Evolutionary conservation across 371 early-diverging fungal species (phyloP).

Genomic region (Apophysomyces elegans): DNA sequence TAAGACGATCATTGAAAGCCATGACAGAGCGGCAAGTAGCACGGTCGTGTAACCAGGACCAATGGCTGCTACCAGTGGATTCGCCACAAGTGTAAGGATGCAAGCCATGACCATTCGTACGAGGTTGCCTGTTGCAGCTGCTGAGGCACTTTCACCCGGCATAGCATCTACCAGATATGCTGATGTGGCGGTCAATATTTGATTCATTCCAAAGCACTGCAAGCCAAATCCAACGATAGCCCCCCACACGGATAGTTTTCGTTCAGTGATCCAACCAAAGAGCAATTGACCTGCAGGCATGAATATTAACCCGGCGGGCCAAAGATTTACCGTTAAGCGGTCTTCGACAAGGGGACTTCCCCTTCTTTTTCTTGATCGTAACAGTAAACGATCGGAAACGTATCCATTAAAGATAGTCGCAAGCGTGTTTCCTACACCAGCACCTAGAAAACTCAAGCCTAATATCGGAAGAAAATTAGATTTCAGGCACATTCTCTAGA

Average conservation of each 20-base stretch:
- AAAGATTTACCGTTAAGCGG: conserved; percentile 29
- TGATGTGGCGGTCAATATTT: conserved; percentile 32
- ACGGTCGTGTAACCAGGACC: conserved; percentile 37
- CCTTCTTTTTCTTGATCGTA: conserved; percentile 27
- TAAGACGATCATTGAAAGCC: conserved; percentile 14
- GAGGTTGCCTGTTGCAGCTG: conserved; percentile 50
- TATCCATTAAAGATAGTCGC: conserved; percentile 34
- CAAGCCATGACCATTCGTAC: conserved; percentile 48
- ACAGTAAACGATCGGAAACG: conserved; percentile 27
- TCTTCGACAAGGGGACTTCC: conserved; percentile 28
- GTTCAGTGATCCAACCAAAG: conserved; percentile 53
- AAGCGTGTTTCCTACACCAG: conserved; percentile 47
- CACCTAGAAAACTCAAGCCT: conserved; percentile 47
- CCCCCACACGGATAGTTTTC: conserved; percentile 37
- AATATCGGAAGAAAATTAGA: background rate
- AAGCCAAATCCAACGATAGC: conserved; percentile 51
- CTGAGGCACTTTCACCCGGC: conserved; percentile 48
- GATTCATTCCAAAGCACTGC: conserved; percentile 27
- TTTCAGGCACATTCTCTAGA: background rate
- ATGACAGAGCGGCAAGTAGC: conserved; percentile 25
- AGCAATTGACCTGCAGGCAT: conserved; percentile 50
- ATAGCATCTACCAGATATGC: conserved; percentile 54
- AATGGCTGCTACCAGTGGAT: conserved; percentile 27
- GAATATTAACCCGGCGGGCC: conserved; percentile 43
- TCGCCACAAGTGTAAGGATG: conserved; percentile 34